These are phyloP conservation scores for Nitzschia palea DNA, from an alignment of 108 stramenopile species.

Conservation along the genomic window DNA sequence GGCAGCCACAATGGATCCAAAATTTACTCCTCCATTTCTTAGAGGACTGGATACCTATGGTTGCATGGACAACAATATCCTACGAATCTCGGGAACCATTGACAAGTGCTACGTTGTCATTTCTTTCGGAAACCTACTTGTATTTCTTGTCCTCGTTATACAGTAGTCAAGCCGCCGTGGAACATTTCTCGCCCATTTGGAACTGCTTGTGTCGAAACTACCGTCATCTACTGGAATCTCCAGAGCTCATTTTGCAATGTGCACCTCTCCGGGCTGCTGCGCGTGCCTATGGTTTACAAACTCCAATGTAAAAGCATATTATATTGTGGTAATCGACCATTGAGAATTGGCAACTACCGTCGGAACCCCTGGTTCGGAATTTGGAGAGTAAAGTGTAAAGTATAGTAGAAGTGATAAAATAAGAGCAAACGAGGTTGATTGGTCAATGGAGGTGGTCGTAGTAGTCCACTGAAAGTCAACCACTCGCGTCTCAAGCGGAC, in stretches of 20 bases:
- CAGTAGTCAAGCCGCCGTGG: constrained; percentile 7
- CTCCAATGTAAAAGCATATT: too few relatives aligned
- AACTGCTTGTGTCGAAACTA: constrained; percentile 21
- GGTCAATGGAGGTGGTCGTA: too few relatives aligned
- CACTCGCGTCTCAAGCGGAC: too few relatives aligned
- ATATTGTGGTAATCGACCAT: too few relatives aligned
- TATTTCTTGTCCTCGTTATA: constrained; percentile 49
- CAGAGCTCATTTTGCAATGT: constrained; percentile 49
- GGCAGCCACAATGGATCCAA: constrained; percentile 43
- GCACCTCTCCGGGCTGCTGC: constrained; percentile 68
- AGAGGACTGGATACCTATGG: constrained; percentile 51
- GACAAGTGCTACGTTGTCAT: constrained; percentile 35
- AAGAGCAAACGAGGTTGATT: too few relatives aligned
- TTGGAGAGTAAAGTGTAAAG: too few relatives aligned
- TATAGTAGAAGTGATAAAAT: too few relatives aligned
- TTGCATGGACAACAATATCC: constrained; percentile 7
- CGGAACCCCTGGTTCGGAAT: too few relatives aligned
- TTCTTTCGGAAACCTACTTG: constrained; percentile 41
- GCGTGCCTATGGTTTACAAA: constrained; percentile 21
- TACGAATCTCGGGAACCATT: constrained; percentile 12
- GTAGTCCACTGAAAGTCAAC: too few relatives aligned
- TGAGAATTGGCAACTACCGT: too few relatives aligned
- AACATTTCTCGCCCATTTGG: constrained; percentile 38
- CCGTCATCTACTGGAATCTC: constrained; percentile 46
- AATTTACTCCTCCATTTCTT: constrained; percentile 48